Conservation (phyloP, 2,329 filamentous ascomycete genomes). For the Coleophoma cylindrospora region DNA sequence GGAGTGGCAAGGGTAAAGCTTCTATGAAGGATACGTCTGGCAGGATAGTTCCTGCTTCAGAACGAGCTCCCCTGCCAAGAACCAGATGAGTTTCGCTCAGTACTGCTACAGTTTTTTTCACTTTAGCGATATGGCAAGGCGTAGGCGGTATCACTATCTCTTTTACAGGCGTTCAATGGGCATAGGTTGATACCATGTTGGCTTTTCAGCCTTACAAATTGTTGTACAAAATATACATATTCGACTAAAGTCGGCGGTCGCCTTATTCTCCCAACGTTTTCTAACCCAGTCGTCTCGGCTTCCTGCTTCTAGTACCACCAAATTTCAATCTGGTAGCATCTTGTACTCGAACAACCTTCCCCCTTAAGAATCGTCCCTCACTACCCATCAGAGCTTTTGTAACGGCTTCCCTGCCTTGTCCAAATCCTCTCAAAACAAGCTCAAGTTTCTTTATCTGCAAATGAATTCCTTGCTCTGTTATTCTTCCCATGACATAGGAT, state of each 20-base stretch:
- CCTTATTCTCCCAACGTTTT: not conserved
- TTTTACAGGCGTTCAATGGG: constrained; percentile 12
- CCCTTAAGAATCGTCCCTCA: constrained; percentile 72
- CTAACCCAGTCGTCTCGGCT: constrained; percentile 67
- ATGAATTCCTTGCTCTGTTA: constrained; percentile 77
- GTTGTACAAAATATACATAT: constrained; percentile 15
- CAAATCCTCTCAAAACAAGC: constrained; percentile 80
- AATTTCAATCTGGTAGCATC: constrained; percentile 92
- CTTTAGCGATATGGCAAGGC: not conserved
- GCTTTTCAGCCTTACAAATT: constrained; percentile 5
- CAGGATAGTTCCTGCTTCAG: constrained; percentile 44
- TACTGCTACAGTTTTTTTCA: constrained; percentile 1
- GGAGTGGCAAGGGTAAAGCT: constrained; percentile 28
- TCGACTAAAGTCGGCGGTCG: no score
- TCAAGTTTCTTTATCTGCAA: constrained; percentile 73
- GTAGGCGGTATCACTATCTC: constrained; percentile 9
- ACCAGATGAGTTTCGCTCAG: constrained; percentile 1
- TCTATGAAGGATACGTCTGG: constrained; percentile 44
- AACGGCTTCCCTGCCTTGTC: constrained; percentile 79
- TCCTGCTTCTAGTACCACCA: constrained; percentile 83
- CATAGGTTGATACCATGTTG: constrained; percentile 13
- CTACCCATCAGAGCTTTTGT: constrained; percentile 83
- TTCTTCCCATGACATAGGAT: constrained; percentile 75
- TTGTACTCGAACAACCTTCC: constrained; percentile 72
- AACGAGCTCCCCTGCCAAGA: constrained; percentile 39